phyloP scores from a whole-genome alignment of 202 grass and related monocot species.

The Carex arenaria region DNA sequence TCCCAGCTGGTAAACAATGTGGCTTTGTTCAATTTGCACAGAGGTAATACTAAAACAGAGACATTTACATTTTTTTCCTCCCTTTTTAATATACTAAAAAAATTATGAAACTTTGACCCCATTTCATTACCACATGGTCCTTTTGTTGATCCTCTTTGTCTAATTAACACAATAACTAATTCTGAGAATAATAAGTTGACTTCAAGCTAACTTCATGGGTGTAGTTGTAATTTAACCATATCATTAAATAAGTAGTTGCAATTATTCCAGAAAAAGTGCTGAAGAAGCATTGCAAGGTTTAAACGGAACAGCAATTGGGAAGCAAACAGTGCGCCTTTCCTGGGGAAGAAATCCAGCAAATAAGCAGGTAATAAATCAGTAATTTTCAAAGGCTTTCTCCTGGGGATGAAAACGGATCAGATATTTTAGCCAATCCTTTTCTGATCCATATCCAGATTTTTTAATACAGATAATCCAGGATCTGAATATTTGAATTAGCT shows the following conservation, averaged over 20 bases:
- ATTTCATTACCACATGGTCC: not conserved
- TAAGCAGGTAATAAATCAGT: slow-evolving; percentile 47
- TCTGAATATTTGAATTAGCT: no score
- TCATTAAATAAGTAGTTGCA: not conserved
- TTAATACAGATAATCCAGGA: no score
- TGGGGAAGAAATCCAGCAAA: slow-evolving; percentile 81
- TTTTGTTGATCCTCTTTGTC: not conserved
- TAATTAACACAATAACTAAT: not conserved
- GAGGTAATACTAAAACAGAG: slow-evolving; percentile 41
- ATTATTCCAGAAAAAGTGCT: slow-evolving; percentile 51
- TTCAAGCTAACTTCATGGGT: not conserved
- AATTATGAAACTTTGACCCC: not conserved
- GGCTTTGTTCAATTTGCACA: slow-evolving; percentile 83
- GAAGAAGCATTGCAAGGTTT: slow-evolving; percentile 76
- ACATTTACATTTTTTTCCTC: not conserved
- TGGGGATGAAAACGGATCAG: no score
- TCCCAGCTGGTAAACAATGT: slow-evolving; percentile 82
- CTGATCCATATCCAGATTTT: no score
- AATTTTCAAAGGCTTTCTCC: not conserved
- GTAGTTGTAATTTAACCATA: not conserved
- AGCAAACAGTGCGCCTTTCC: slow-evolving; percentile 70
- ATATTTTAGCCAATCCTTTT: no score
- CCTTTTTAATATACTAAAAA: not conserved
- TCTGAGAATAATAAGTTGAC: not conserved
- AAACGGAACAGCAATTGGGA: slow-evolving; percentile 56